Percentiles rank a stretch among this genome's conserved stretches.
Evolutionary conservation across 2,329 filamentous ascomycete species (phyloP).

Genomic region (Calonectria pseudoreteaudii): DNA sequence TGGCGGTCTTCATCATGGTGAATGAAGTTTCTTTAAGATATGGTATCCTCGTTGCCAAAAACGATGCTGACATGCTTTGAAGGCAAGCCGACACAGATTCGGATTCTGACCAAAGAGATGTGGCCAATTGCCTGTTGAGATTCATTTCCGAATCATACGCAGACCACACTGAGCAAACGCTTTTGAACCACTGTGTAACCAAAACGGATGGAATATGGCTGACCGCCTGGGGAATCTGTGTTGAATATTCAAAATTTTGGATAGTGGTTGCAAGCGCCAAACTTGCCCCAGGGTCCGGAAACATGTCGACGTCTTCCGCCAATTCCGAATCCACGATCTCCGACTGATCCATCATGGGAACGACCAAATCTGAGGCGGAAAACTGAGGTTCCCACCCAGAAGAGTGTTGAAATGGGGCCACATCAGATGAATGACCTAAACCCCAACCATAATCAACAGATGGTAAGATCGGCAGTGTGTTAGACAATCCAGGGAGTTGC

Average conservation of each 20-base stretch:
- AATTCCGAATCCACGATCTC: slow-evolving; percentile 6
- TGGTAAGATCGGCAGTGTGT: neutral
- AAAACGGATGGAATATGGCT: slow-evolving; percentile 43
- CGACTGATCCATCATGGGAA: slow-evolving; percentile 17
- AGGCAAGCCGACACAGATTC: slow-evolving; percentile 53
- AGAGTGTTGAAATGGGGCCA: neutral
- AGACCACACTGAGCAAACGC: slow-evolving; percentile 55
- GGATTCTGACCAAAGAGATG: slow-evolving; percentile 51
- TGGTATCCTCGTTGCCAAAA: slow-evolving; percentile 48
- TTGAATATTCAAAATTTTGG: slow-evolving; percentile 9
- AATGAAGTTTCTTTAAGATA: slow-evolving; percentile 48
- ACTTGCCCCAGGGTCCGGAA: slow-evolving; percentile 2
- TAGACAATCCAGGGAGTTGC: neutral
- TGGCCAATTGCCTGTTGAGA: slow-evolving; percentile 52
- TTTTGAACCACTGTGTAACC: slow-evolving; percentile 52
- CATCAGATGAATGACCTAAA: neutral
- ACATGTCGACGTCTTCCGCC: slow-evolving; percentile 17
- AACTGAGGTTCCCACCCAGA: neutral
- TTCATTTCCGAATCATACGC: slow-evolving; percentile 54
- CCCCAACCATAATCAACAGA: slow-evolving; percentile 19
- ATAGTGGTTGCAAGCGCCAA: slow-evolving; percentile 2
- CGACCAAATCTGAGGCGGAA: slow-evolving; percentile 10
- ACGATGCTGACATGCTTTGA: slow-evolving; percentile 55
- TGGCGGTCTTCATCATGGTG: slow-evolving; percentile 49
- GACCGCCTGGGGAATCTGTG: slow-evolving; percentile 25